Percentiles rank a stretch among this genome's conserved stretches.
These are phyloP conservation scores for Flaveria robusta DNA, from an alignment of 129 eudicot genomes.

Conservation along the genomic window DNA sequence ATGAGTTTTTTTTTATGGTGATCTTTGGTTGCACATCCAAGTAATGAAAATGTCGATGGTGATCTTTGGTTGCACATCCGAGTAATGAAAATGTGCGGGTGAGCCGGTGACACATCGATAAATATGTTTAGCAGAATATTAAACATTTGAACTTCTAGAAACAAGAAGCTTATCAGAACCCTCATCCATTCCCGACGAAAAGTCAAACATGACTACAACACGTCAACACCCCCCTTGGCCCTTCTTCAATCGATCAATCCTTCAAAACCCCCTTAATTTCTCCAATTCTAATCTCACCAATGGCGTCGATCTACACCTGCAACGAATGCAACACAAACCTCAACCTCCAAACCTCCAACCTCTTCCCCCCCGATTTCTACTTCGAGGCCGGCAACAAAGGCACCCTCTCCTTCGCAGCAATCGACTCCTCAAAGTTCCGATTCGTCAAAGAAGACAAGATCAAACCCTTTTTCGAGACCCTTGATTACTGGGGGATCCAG, in stretches of 20 bases:
- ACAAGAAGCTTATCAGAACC: neutral
- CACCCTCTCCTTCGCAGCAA: constrained; percentile 63
- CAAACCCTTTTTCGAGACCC: constrained; percentile 85
- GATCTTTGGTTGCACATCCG: too few relatives aligned
- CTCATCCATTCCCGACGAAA: neutral
- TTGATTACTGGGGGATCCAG: constrained; percentile 96
- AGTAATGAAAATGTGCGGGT: too few relatives aligned
- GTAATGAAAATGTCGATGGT: too few relatives aligned
- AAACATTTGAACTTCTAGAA: constrained; percentile 16
- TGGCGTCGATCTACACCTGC: constrained; percentile 86
- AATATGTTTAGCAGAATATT: neutral
- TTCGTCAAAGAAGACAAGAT: constrained; percentile 77
- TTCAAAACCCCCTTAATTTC: neutral
- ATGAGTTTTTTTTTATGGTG: too few relatives aligned
- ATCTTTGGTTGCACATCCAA: too few relatives aligned
- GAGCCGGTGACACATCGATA: too few relatives aligned
- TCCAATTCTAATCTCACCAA: constrained; percentile 21
- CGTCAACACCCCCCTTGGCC: too few relatives aligned
- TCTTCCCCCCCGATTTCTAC: constrained; percentile 80
- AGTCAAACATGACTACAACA: neutral
- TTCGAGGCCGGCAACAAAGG: constrained; percentile 96
- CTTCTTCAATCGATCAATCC: neutral
- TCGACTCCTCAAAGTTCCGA: constrained; percentile 66
- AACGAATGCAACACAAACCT: constrained; percentile 69
- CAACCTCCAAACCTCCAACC: constrained; percentile 56